Evolutionary conservation across 2,329 filamentous ascomycete species (phyloP).

Genomic region (Verticillium alfalfae): DNA sequence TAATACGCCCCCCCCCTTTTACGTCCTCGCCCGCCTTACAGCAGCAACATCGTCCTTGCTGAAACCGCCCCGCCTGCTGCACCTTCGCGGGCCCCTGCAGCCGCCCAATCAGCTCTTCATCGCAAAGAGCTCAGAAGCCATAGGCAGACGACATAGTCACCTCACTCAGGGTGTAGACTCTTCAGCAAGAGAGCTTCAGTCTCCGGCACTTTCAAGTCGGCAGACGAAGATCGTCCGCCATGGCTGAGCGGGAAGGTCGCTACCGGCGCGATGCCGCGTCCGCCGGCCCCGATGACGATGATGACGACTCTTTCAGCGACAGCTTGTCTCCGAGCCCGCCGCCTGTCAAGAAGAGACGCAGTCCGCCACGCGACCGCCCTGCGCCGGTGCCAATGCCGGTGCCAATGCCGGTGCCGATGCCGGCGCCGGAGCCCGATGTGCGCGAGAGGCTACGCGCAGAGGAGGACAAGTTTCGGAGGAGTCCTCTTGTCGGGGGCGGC

Average conservation of each 20-base stretch:
- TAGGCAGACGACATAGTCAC: background rate
- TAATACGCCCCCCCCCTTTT: background rate
- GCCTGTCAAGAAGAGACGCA: slow-evolving; percentile 1
- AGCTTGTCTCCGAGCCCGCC: slow-evolving; percentile 4
- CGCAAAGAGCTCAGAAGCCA: background rate
- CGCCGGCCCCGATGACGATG: background rate
- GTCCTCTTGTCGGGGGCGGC: background rate
- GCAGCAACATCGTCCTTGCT: background rate
- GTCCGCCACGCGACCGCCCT: background rate
- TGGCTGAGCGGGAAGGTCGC: background rate
- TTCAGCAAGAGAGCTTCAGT: background rate
- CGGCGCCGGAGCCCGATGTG: background rate
- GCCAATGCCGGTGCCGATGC: background rate
- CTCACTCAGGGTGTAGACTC: background rate
- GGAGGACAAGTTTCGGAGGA: background rate
- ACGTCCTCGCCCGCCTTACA: too few species aligned
- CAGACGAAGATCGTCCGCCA: background rate
- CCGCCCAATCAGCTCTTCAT: background rate
- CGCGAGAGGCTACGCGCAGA: background rate
- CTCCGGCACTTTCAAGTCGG: background rate
- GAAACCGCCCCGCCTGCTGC: background rate
- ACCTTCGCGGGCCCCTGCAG: background rate
- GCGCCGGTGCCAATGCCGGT: background rate
- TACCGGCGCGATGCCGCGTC: slow-evolving; percentile 1
- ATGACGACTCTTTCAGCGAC: slow-evolving; percentile 1